A percentile compares a stretch with the other conserved stretches of the same genome.
Evolutionary conservation across 2,329 filamentous ascomycete species (phyloP).

Genomic region (Calonectria leucothoes): DNA sequence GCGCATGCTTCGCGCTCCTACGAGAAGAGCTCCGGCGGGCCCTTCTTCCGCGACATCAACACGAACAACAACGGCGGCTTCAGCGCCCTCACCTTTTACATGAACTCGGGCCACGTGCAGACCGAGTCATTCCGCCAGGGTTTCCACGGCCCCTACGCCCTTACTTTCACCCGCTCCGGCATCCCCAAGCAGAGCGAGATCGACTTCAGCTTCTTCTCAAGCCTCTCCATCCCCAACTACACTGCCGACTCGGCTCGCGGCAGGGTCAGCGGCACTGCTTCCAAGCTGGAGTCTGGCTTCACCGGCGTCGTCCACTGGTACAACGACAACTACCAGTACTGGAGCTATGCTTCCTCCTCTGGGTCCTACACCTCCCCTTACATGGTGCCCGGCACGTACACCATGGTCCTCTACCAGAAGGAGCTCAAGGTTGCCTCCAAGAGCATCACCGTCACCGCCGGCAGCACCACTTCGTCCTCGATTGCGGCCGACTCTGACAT

Average conservation of each 20-base stretch:
- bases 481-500: constrained; percentile 61
- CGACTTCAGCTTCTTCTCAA: constrained; percentile 70
- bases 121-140: constrained; percentile 72
- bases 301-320: constrained; percentile 74
- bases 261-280: constrained; percentile 69
- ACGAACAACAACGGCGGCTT: constrained; percentile 70
- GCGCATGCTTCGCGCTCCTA: constrained; percentile 57
- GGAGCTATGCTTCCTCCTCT: constrained; percentile 63
- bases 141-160: constrained; percentile 73
- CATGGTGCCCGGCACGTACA: constrained; percentile 77
- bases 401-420: constrained; percentile 73
- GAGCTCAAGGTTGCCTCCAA: constrained; percentile 66
- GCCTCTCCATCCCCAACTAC: constrained; percentile 68
- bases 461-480: constrained; percentile 58
- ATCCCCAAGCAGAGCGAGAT: constrained; percentile 60
- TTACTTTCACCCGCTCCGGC: constrained; percentile 69
- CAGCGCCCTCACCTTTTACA: constrained; percentile 74
- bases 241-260: constrained; percentile 67
- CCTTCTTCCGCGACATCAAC: constrained; percentile 75
- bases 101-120: constrained; percentile 74
- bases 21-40: constrained; percentile 73
- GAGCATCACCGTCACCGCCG: constrained; percentile 62
- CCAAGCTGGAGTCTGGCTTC: constrained; percentile 63
- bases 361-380: constrained; percentile 72
- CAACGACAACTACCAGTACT: constrained; percentile 73